A percentile compares a stretch with the other conserved stretches of the same genome.
Evolutionary conservation across 192 early-diverging fungal genomes (phyloP).

Genomic region (Coemansia sp.): DNA sequence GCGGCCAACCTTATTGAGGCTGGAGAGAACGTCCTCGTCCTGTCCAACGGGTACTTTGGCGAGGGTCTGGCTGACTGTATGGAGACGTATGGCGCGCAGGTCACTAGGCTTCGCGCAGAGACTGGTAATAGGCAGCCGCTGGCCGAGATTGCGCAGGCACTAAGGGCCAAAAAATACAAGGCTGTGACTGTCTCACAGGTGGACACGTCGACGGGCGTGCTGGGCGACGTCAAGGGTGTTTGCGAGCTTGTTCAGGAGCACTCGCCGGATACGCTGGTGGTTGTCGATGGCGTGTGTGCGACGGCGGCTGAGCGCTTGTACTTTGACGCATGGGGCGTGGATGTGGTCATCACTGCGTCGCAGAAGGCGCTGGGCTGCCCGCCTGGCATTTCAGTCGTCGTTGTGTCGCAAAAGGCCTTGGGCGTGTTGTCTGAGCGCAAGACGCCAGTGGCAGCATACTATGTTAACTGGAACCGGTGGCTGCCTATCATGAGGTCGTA

Average conservation of each 20-base stretch:
- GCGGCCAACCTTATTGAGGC: slow-evolving; percentile 89
- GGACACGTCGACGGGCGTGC: slow-evolving; percentile 94
- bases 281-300: slow-evolving; percentile 95
- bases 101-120: slow-evolving; percentile 70
- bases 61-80: slow-evolving; percentile 93
- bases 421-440: slow-evolving; percentile 60
- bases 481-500: slow-evolving; percentile 96
- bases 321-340: slow-evolving; percentile 91
- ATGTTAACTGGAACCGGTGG: slow-evolving; percentile 92
- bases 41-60: slow-evolving; percentile 96
- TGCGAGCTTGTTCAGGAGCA: slow-evolving; percentile 69
- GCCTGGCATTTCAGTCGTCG: slow-evolving; percentile 89
- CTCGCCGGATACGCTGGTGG: slow-evolving; percentile 87
- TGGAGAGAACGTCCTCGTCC: slow-evolving; percentile 83
- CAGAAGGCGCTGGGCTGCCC: slow-evolving; percentile 97
- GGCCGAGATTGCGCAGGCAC: slow-evolving; percentile 66
- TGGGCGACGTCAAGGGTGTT: slow-evolving; percentile 80
- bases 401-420: slow-evolving; percentile 68
- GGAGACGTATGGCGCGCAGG: slow-evolving; percentile 86
- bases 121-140: slow-evolving; percentile 72
- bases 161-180: slow-evolving; percentile 75
- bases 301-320: slow-evolving; percentile 91
- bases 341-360: slow-evolving; percentile 89
- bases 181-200: slow-evolving; percentile 93
- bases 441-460: slow-evolving; percentile 85